These are phyloP conservation scores for Triglochin maritima DNA, from an alignment of 106 monocot species.

Conservation along the genomic window DNA sequence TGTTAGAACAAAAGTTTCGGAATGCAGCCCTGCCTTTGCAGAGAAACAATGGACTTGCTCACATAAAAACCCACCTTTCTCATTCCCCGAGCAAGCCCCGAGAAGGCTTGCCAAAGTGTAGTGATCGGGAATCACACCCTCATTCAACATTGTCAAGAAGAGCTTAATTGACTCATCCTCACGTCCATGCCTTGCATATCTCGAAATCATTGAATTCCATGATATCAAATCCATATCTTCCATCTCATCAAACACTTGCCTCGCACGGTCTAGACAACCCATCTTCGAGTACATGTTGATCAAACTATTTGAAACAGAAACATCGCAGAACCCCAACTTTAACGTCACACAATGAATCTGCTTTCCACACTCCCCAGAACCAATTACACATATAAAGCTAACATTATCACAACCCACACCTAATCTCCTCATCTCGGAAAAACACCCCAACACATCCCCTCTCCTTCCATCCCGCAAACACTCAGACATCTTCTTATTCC, in stretches of 20 bases:
- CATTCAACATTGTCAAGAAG: conserved; percentile 35
- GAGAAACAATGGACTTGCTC: conserved; percentile 35
- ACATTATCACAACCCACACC: conserved; percentile 37
- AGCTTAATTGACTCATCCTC: conserved; percentile 24
- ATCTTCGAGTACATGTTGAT: conserved; percentile 54
- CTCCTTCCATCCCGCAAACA: conserved; percentile 21
- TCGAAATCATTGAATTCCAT: conserved; percentile 75
- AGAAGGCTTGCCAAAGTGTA: conserved; percentile 52
- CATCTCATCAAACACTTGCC: conserved; percentile 42
- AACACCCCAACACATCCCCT: conserved; percentile 18
- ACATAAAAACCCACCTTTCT: conserved; percentile 11
- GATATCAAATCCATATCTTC: conserved; percentile 41
- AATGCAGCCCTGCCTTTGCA: conserved; percentile 26
- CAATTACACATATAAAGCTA: conserved; percentile 37
- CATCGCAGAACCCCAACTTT: conserved; percentile 34
- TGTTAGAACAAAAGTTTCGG: conserved; percentile 47
- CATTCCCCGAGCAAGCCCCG: conserved; percentile 24
- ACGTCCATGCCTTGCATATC: conserved; percentile 19
- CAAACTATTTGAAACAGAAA: conserved; percentile 46
- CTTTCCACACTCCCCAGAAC: conserved; percentile 14
- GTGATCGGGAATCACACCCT: conserved; percentile 34
- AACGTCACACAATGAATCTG: conserved; percentile 37
- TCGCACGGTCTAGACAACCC: conserved; percentile 22
- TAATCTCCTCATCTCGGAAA: conserved; percentile 43
- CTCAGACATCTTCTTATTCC: conserved; percentile 41